phyloP scores from a whole-genome alignment of 345 rosid species.

The Lepidium africanum region DNA sequence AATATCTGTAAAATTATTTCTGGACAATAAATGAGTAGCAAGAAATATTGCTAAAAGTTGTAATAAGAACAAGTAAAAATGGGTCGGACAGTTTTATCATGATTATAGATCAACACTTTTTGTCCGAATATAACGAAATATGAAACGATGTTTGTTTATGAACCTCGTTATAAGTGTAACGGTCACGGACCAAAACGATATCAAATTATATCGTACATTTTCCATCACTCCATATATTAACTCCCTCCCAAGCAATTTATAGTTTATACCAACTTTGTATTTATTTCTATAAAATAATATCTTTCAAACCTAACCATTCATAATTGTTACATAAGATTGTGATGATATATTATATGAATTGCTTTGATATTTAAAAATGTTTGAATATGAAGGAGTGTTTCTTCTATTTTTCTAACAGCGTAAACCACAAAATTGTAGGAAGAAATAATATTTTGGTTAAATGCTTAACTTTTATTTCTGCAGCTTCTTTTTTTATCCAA shows the following conservation, averaged over 20 bases:
- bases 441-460: too few species aligned
- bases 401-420: neutral
- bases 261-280: constrained; percentile 14
- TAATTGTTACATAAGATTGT: neutral
- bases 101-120: constrained; percentile 31
- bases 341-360: neutral
- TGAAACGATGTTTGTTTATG: constrained; percentile 30
- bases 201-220: constrained; percentile 24
- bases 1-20: neutral
- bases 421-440: too few species aligned
- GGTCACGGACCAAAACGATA: constrained; percentile 28
- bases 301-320: neutral
- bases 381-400: neutral
- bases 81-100: constrained; percentile 20
- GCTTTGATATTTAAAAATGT: neutral
- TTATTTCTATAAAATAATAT: neutral
- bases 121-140: constrained; percentile 33
- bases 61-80: constrained; percentile 15
- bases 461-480: too few species aligned
- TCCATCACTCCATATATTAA: constrained; percentile 17
- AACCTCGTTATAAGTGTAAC: constrained; percentile 32
- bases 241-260: constrained; percentile 19
- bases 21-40: constrained; percentile 14
- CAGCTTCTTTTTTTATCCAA: too few species aligned
- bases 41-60: constrained; percentile 21